Percentiles rank a stretch among this genome's conserved stretches.
Conservation (phyloP, 176 grass and related monocot species). For the Phoenix roebelenii region DNA sequence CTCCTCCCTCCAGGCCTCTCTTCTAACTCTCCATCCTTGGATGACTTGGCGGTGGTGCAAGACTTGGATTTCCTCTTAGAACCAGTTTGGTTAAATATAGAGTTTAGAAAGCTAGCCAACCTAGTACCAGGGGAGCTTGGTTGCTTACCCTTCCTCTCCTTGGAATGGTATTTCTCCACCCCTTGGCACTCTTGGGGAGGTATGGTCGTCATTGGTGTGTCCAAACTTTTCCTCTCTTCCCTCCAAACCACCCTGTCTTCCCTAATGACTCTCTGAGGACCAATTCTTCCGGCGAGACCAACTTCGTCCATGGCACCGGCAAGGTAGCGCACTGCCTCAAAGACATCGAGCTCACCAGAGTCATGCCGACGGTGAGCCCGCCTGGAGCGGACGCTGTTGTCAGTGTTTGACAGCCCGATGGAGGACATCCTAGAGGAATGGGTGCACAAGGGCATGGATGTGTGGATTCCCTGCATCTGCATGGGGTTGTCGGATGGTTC, state of each 20-base stretch:
- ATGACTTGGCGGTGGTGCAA: neutral
- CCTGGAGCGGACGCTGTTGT: too few relatives aligned
- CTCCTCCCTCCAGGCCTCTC: neutral
- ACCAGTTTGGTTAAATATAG: neutral
- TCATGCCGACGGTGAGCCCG: neutral
- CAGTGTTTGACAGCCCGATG: too few relatives aligned
- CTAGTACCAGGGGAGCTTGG: neutral
- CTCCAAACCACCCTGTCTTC: too few relatives aligned
- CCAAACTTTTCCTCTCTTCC: neutral
- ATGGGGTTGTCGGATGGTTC: too few relatives aligned
- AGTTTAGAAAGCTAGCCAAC: neutral
- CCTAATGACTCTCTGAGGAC: neutral
- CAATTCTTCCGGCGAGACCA: neutral
- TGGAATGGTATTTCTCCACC: neutral
- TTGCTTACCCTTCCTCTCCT: neutral
- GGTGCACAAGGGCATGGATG: too few relatives aligned
- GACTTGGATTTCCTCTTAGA: constrained; percentile 4
- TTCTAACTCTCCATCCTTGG: neutral
- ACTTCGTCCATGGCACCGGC: constrained; percentile 1
- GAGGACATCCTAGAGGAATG: too few relatives aligned
- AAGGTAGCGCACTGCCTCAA: constrained; percentile 40
- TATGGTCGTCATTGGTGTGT: neutral
- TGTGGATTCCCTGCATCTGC: too few relatives aligned
- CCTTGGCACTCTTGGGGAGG: neutral
- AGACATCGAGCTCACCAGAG: constrained; percentile 49